phyloP scores from a whole-genome alignment of 2,329 filamentous ascomycete species.

The Sphaerulina populicola region DNA sequence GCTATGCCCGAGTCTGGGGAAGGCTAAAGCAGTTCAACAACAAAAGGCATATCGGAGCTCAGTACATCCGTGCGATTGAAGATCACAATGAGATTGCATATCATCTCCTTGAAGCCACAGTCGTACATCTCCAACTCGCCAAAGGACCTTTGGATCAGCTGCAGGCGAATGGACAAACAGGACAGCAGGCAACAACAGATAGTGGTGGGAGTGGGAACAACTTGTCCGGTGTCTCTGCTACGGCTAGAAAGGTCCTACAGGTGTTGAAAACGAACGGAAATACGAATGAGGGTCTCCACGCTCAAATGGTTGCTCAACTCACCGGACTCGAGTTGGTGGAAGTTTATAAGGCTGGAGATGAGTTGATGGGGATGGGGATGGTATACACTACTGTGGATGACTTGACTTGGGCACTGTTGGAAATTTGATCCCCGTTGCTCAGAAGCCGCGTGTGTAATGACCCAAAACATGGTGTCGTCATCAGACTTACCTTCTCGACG shows the following conservation, averaged over 20 bases:
- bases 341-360: conserved; percentile 69
- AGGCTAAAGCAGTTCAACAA: conserved; percentile 75
- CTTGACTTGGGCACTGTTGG: conserved; percentile 79
- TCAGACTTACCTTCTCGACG: too few relatives aligned
- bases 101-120: conserved; percentile 82
- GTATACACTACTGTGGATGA: conserved; percentile 93
- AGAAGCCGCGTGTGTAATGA: neutral
- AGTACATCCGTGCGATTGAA: conserved; percentile 68
- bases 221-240: conserved; percentile 35
- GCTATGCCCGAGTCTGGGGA: conserved; percentile 79
- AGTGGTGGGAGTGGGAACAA: conserved; percentile 29
- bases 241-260: conserved; percentile 61
- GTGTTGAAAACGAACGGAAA: conserved; percentile 59
- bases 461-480: too few relatives aligned
- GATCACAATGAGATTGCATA: conserved; percentile 91
- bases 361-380: conserved; percentile 62
- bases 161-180: conserved; percentile 31
- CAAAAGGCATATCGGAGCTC: conserved; percentile 71
- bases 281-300: conserved; percentile 73
- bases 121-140: conserved; percentile 76
- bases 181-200: conserved; percentile 19
- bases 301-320: conserved; percentile 63
- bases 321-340: conserved; percentile 60
- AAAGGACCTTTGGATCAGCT: conserved; percentile 52
- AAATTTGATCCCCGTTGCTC: conserved; percentile 42